A percentile compares a stretch with the other conserved stretches of the same genome.
These are phyloP conservation scores for Bonia amplexicaulis DNA, from an alignment of 176 grass and related monocot species.

Conservation along the genomic window DNA sequence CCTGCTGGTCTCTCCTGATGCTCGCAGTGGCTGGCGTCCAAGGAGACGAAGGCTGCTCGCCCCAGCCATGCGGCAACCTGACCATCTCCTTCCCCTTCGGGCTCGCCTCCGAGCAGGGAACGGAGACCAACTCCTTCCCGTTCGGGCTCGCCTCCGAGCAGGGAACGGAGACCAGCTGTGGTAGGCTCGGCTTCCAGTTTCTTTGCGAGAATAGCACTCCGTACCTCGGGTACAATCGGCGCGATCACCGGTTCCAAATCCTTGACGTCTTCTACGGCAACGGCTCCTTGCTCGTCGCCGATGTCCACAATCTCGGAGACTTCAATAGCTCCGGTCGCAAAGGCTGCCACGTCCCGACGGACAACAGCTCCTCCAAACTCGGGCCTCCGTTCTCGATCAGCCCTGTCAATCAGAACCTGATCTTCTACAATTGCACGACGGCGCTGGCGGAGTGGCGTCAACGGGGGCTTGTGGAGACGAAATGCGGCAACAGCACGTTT, in stretches of 20 bases:
- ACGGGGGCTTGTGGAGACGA: not conserved
- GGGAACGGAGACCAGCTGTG: too few relatives aligned
- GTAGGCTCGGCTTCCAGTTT: not conserved
- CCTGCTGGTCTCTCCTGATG: too few relatives aligned
- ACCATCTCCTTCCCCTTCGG: not conserved
- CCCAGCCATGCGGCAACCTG: not conserved
- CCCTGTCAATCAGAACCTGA: not conserved
- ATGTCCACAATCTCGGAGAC: not conserved
- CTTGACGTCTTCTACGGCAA: conserved; percentile 7
- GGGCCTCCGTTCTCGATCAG: not conserved
- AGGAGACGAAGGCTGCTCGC: not conserved
- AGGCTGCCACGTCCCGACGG: not conserved
- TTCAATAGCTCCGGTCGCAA: fast-evolving
- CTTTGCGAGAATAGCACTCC: fast-evolving
- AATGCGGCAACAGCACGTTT: not conserved
- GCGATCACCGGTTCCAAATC: not conserved
- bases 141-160: too few relatives aligned
- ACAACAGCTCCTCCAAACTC: not conserved
- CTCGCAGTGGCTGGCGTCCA: not conserved
- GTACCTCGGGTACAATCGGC: not conserved
- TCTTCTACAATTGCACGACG: conserved; percentile 16
- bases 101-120: not conserved
- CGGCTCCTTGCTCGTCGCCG: conserved; percentile 1
- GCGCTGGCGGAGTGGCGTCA: fast-evolving
- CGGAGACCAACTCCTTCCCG: not conserved